Evolutionary conservation across 768 basidiomycete species (phyloP).

Genomic region (Amanita polypyramis): DNA sequence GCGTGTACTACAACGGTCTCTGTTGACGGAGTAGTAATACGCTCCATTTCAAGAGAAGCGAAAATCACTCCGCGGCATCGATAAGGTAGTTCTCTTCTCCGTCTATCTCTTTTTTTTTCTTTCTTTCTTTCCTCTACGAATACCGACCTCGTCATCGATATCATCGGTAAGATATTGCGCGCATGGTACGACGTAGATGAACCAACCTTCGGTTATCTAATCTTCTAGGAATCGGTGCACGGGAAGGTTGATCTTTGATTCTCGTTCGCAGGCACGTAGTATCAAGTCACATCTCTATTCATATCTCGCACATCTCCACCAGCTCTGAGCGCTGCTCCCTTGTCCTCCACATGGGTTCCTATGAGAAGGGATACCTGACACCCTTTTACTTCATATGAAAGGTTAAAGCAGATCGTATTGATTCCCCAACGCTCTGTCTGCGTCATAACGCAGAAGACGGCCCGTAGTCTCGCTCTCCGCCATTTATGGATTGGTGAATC

Average conservation of each 20-base stretch:
- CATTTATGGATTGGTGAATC: conserved; percentile 10
- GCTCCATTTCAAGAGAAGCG: no score
- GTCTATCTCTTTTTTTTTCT: no score
- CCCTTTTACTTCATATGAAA: not conserved
- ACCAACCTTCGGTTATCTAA: conserved; percentile 14
- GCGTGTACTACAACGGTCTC: no score
- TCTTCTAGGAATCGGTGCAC: conserved; percentile 5
- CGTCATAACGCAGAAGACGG: conserved; percentile 14
- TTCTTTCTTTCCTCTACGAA: no score
- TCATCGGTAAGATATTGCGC: not conserved
- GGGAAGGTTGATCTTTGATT: conserved; percentile 23
- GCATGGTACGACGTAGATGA: conserved; percentile 22
- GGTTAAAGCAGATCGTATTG: conserved; percentile 10
- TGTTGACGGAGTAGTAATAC: no score
- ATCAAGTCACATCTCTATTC: conserved; percentile 13
- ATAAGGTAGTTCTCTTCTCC: no score
- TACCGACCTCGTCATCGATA: no score
- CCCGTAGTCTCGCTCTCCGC: conserved; percentile 13
- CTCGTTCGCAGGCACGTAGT: conserved; percentile 16
- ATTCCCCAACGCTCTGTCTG: conserved; percentile 13
- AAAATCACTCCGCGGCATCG: no score
- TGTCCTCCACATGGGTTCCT: no score
- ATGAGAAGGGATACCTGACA: no score
- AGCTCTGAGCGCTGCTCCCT: no score
- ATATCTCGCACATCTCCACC: not conserved